Evolutionary conservation across 2,329 filamentous ascomycete genomes (phyloP), one percentile per base, ranked within the genome.

Genomic region (Zymoseptoria passerinii): DNA sequence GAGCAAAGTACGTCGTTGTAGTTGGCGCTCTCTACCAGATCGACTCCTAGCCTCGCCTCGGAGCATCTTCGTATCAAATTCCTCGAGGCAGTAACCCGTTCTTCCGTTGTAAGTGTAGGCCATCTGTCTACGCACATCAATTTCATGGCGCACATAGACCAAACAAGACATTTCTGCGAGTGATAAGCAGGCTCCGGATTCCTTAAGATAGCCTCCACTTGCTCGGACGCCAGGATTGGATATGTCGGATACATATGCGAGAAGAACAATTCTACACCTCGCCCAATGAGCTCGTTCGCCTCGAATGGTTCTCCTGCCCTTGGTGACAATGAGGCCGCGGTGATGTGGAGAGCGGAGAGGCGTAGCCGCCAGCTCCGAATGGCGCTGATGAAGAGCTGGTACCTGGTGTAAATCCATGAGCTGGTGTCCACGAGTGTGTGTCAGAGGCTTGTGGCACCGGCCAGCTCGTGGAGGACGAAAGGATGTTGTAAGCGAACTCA

Each of bases 231-330:
- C 58, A 63, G 18, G 6, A 63, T 40, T 1, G 62, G 60, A 29
- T 62, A 63, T 6, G 60, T 55, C 1, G 58, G 55, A 50, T 63
- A 63, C 23, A 62, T 55, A 13, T 60, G 51, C n/a, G 58, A 54
- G 48, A 62, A 62, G 56, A 63, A 63, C 8, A 62, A 54, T 29
- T 55, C 44, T 7, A 63, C 48, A 9, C 59, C 53, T n/a, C 50
- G 53, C 51, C 57, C 40, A 4, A 53, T 53, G 5, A 61, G 19
- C 16, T 53, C 52, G 28, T 28, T 35, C 10, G 52, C 52, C 27
- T 44, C 55, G 20, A 56, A 55, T 27, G 23, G 40, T 18, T 51
- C 9, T 20, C 29, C 40, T 40, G 51, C n/a, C n/a, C 28, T 35
- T 5, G 20, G 48, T 35, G 52, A n/a, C 2, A 53, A 20, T 28